Conservation (phyloP, 2,329 filamentous ascomycete genomes). For the Trichoderma breve region DNA sequence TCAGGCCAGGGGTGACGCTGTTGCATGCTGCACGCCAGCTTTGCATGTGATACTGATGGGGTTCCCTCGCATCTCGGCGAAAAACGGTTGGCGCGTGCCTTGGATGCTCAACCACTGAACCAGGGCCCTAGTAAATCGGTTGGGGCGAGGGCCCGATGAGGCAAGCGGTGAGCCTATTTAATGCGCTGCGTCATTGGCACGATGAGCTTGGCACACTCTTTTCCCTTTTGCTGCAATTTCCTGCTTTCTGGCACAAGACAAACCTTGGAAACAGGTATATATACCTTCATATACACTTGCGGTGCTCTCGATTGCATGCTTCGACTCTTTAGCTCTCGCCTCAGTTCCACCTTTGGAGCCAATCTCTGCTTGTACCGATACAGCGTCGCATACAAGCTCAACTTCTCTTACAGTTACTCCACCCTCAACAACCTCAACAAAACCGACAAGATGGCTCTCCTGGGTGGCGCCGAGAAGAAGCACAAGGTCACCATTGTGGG, state of each 20-base stretch:
- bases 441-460: conserved; percentile 34
- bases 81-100: conserved; percentile 4
- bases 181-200: conserved; percentile 20
- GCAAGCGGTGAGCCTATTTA: conserved; percentile 25
- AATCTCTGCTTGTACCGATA: conserved; percentile 21
- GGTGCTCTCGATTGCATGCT: conserved; percentile 25
- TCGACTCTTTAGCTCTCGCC: conserved; percentile 24
- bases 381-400: neutral
- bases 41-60: conserved; percentile 19
- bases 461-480: conserved; percentile 61
- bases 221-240: neutral
- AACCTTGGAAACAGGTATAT: neutral
- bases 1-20: neutral
- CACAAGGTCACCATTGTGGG: conserved; percentile 94
- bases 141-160: conserved; percentile 20
- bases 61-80: conserved; percentile 25
- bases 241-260: neutral
- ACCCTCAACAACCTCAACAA: conserved; percentile 14
- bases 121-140: conserved; percentile 19
- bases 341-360: conserved; percentile 22
- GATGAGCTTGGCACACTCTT: conserved; percentile 11
- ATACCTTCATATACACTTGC: conserved; percentile 7
- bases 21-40: neutral
- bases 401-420: conserved; percentile 21
- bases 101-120: neutral